A percentile compares a stretch with the other conserved stretches of the same genome.
These are phyloP conservation scores for Xerocomellus chrysenteron DNA, from an alignment of 768 basidiomycete species.

Conservation along the genomic window DNA sequence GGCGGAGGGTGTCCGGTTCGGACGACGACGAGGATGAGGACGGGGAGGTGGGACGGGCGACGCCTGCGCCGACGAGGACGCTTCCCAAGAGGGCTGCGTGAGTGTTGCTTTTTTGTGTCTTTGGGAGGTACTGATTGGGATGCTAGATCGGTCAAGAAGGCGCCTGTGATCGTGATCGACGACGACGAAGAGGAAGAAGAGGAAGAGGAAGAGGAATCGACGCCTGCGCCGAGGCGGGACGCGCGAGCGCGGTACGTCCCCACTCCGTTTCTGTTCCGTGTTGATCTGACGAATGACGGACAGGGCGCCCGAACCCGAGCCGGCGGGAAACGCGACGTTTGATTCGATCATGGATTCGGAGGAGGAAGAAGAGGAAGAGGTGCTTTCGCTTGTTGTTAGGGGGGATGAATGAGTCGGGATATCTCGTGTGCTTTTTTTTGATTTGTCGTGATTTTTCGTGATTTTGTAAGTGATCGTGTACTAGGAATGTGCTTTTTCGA, in stretches of 20 bases:
- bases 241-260: conserved; percentile 11
- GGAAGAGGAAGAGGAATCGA: conserved; percentile 42
- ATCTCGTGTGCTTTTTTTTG: too few relatives aligned
- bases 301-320: conserved; percentile 9
- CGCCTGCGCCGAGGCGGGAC: conserved; percentile 31
- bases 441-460: too few relatives aligned
- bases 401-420: neutral
- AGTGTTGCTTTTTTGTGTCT: conserved; percentile 20
- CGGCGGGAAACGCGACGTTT: conserved; percentile 18
- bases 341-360: conserved; percentile 58
- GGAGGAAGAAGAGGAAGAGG: conserved; percentile 52
- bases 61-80: conserved; percentile 45
- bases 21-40: conserved; percentile 46
- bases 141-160: conserved; percentile 42
- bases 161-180: conserved; percentile 22
- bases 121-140: neutral
- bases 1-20: conserved; percentile 54
- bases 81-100: conserved; percentile 62
- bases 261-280: neutral
- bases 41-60: conserved; percentile 27
- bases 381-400: conserved; percentile 29
- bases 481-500: too few relatives aligned
- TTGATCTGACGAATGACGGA: neutral
- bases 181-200: conserved; percentile 32
- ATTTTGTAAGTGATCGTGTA: too few relatives aligned